Percentiles rank a stretch among this genome's conserved stretches.
These are phyloP conservation scores for Hansenula anomala DNA, from an alignment of 1,139 yeast genomes.

Conservation along the genomic window DNA sequence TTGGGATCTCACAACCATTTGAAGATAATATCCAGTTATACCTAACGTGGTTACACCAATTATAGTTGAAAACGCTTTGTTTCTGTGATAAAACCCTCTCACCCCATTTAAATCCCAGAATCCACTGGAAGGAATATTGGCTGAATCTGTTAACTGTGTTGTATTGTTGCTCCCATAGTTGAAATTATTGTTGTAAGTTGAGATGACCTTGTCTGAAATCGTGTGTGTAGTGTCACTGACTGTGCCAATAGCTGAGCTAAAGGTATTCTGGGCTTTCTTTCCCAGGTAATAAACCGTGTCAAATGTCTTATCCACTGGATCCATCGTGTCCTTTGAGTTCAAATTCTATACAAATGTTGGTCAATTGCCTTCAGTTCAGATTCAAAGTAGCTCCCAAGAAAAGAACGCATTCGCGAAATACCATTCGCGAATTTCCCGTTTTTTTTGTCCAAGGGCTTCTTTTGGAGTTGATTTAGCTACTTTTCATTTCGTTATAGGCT, in stretches of 20 bases:
- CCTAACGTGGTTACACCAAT: background rate
- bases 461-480: too few species aligned
- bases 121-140: background rate
- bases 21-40: background rate
- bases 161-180: too few species aligned
- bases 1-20: background rate
- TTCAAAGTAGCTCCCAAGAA: too few species aligned
- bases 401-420: too few species aligned
- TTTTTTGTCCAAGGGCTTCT: too few species aligned
- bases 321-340: conserved; percentile 5
- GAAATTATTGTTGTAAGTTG: background rate
- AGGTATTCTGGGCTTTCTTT: conserved; percentile 5
- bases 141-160: too few species aligned
- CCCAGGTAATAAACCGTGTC: conserved; percentile 20
- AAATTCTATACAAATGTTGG: too few species aligned
- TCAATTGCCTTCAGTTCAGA: too few species aligned
- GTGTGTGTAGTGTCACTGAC: conserved; percentile 3
- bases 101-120: background rate
- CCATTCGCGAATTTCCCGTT: too few species aligned
- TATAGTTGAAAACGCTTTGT: background rate
- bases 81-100: background rate
- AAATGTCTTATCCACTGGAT: conserved; percentile 25
- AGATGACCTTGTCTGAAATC: conserved; percentile 2
- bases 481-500: too few species aligned
- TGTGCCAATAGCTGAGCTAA: conserved; percentile 4